Conservation (phyloP, 2,329 filamentous ascomycete species). For the Xylariales sp. region DNA sequence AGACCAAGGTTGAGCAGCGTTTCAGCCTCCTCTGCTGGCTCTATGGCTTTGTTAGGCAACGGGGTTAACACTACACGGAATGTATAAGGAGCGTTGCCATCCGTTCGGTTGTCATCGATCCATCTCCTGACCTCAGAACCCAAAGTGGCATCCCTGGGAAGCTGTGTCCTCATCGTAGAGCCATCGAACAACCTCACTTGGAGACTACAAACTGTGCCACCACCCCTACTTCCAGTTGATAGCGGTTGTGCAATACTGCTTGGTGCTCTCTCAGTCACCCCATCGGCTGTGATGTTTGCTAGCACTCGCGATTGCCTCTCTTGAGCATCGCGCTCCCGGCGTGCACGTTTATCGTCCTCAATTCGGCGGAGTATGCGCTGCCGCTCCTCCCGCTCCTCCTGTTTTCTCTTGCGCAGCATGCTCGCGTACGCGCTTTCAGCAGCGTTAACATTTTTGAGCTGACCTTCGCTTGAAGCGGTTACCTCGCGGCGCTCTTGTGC, state of each 20-base stretch:
- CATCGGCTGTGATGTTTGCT: conserved; percentile 15
- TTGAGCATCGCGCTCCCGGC: conserved; percentile 50
- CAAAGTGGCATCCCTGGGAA: conserved; percentile 61
- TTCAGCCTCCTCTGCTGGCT: conserved; percentile 68
- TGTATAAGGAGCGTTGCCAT: conserved; percentile 63
- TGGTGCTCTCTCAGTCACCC: conserved; percentile 14
- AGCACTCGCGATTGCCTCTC: conserved; percentile 33
- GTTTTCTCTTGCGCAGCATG: conserved; percentile 57
- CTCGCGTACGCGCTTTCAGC: conserved; percentile 44
- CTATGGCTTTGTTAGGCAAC: conserved; percentile 68
- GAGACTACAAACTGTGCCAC: conserved; percentile 48
- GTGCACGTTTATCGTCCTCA: conserved; percentile 69
- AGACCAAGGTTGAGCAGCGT: conserved; percentile 67
- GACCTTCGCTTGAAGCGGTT: conserved; percentile 27
- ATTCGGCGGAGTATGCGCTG: conserved; percentile 70
- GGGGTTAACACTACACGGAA: conserved; percentile 84
- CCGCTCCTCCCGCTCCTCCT: conserved; percentile 63
- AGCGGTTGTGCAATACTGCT: conserved; percentile 9
- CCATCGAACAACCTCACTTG: conserved; percentile 85
- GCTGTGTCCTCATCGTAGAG: conserved; percentile 68
- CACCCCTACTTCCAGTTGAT: conserved; percentile 13
- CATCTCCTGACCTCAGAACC: conserved; percentile 66
- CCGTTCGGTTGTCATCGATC: conserved; percentile 62
- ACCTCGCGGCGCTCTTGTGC: conserved; percentile 30
- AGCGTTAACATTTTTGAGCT: conserved; percentile 18